These are phyloP conservation scores for Trametes sanguinea DNA, from an alignment of 768 basidiomycete genomes.

Conservation along the genomic window DNA sequence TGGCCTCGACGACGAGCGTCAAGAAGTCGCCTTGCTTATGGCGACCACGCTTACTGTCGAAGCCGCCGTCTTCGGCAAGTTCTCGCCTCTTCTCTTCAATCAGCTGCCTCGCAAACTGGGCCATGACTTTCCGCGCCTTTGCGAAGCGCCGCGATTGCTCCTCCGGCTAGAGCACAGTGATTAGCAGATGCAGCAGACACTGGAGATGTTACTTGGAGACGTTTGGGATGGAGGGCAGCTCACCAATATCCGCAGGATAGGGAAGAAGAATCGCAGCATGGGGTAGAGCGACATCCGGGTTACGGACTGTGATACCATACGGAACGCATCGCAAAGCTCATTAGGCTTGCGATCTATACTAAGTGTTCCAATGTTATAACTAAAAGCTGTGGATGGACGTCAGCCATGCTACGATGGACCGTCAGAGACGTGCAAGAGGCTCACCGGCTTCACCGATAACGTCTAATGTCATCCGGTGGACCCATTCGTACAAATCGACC, in stretches of 20 bases:
- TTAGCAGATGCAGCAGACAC: no score
- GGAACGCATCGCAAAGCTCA: constrained; percentile 37
- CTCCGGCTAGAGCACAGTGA: constrained; percentile 1
- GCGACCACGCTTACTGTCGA: constrained; percentile 31
- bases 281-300: background rate
- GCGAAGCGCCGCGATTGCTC: constrained; percentile 3
- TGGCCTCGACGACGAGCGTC: constrained; percentile 33
- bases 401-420: no score
- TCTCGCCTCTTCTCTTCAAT: constrained; percentile 35
- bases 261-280: constrained; percentile 21
- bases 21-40: constrained; percentile 28
- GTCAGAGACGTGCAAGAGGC: background rate
- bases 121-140: constrained; percentile 22
- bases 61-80: constrained; percentile 24
- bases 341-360: constrained; percentile 28
- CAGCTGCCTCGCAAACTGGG: constrained; percentile 29
- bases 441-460: constrained; percentile 44
- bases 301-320: constrained; percentile 23
- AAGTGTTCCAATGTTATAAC: constrained; percentile 36
- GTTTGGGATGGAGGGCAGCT: background rate
- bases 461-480: constrained; percentile 40
- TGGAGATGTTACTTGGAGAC: no score
- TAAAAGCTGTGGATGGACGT: constrained; percentile 31
- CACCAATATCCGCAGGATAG: constrained; percentile 27
- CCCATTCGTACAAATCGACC: constrained; percentile 37